Conservation (phyloP, 139 green algal genomes). For the Chlamydomonas schloesseri region DNA sequence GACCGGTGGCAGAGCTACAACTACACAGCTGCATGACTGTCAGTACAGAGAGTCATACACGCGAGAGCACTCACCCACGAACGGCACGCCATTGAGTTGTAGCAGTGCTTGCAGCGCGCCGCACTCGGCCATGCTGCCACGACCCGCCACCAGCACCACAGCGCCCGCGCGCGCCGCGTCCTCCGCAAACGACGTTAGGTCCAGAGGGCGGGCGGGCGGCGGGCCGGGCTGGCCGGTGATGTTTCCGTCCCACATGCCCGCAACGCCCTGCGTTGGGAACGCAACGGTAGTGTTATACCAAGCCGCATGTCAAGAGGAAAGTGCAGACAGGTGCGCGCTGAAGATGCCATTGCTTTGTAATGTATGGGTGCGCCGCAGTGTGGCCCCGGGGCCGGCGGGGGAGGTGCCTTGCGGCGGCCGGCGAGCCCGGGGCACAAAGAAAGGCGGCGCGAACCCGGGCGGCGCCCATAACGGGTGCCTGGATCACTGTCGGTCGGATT, state of each 20-base stretch:
- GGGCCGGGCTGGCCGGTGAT: constrained; percentile 1
- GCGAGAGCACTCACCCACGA: constrained; percentile 8
- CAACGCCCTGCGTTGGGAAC: constrained; percentile 20
- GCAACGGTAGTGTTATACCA: too few species aligned
- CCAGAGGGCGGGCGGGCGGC: constrained; percentile 14
- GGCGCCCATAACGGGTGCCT: constrained; percentile 39
- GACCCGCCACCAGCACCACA: constrained; percentile 21
- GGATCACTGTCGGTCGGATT: constrained; percentile 20
- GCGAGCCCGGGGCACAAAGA: too few species aligned
- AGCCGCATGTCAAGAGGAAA: too few species aligned
- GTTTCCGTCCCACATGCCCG: constrained; percentile 16
- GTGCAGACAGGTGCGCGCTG: too few species aligned
- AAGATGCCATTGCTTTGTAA: too few species aligned
- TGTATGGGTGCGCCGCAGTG: too few species aligned
- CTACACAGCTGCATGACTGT: too few species aligned
- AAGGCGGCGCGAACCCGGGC: neutral
- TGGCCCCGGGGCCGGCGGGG: too few species aligned
- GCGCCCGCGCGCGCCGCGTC: neutral
- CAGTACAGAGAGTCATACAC: too few species aligned
- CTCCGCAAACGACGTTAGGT: constrained; percentile 23
- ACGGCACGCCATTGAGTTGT: constrained; percentile 32
- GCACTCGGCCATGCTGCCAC: constrained; percentile 20
- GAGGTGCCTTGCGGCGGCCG: too few species aligned
- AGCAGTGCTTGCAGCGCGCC: constrained; percentile 31
- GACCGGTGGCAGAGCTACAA: neutral